Base-by-base conservation (phyloP, 306 rosid species). In the Quercus parvula region DNA sequence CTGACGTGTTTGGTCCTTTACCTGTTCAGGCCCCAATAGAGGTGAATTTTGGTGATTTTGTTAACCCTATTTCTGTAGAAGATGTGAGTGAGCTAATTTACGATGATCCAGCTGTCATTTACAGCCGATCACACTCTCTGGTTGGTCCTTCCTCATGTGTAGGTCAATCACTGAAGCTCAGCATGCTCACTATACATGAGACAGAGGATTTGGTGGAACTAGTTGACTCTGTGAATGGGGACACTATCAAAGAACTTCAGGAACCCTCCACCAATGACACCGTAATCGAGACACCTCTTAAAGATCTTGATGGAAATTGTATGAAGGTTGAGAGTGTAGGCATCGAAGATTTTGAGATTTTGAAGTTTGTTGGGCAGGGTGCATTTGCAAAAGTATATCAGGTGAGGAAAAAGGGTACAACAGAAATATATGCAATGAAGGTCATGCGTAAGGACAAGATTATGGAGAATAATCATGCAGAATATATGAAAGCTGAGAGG, bases 401-500 rank as follows among this genome's bases (percentile, higher is more conserved):
- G 80, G 99, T 94, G 83, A 90, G 89, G 92, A 92, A 88, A 87
- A 94, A 83, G 74, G 99, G 97, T 71, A 94, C 97, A 68, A 84
- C 85, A 2, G 99, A 94, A 69, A 94, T 94, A 79, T 94, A 90
- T 86, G 99, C 99, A 38, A 94, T 94, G 99, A 94, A 94, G 87
- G 99, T 94, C 63, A 94, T 94, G 99, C 89, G 97, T 73, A 94
- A 94, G 87, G 99, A 94, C 87, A 92, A 84, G 85, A 94, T 94
- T 78, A 81, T 94, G 94, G 99, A 94, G 90, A 94, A 91, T 88
- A 91, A 94, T 85, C 99, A 92, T 83, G 92, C 97, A 56, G 97
- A 85, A 80, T 94, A 94, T 87, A 94, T 94, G 99, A 92, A 94
- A 85, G 97, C 99, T 77, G 99, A 94, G 90, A 91, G 97, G 89